Evolutionary conservation across 1,139 yeast genomes (phyloP).

Genomic region (Yamadazyma blattariae): DNA sequence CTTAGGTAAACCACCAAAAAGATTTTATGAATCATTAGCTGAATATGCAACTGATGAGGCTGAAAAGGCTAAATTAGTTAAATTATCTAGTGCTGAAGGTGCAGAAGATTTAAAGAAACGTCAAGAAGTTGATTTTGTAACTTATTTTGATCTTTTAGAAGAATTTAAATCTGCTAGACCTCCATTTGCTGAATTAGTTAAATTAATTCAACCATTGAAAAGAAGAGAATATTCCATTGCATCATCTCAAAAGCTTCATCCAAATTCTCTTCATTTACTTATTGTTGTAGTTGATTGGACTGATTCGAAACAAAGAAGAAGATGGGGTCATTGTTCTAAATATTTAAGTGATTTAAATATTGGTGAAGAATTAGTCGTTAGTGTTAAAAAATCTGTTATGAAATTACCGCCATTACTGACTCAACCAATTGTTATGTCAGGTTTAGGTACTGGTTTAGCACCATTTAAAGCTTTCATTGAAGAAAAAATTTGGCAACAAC

Average conservation of each 20-base stretch:
- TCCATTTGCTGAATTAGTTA: constrained; percentile 64
- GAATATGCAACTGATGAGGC: constrained; percentile 67
- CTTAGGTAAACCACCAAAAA: constrained; percentile 94
- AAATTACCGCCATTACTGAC: constrained; percentile 84
- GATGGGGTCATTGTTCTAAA: constrained; percentile 95
- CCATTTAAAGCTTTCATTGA: constrained; percentile 98
- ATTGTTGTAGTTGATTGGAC: constrained; percentile 97
- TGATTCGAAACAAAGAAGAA: constrained; percentile 78
- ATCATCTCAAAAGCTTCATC: constrained; percentile 89
- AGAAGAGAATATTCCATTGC: constrained; percentile 99
- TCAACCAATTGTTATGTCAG: constrained; percentile 95
- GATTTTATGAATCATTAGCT: constrained; percentile 83
- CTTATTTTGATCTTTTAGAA: constrained; percentile 78
- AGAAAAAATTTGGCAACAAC: constrained; percentile 91
- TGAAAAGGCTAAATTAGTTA: constrained; percentile 61
- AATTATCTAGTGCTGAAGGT: constrained; percentile 74
- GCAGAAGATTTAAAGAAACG: constrained; percentile 82
- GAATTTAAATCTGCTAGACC: constrained; percentile 87
- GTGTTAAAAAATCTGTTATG: constrained; percentile 97
- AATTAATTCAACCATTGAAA: constrained; percentile 80
- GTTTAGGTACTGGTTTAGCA: constrained; percentile 97
- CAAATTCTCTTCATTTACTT: constrained; percentile 85
- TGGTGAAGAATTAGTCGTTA: constrained; percentile 87
- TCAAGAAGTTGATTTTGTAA: constrained; percentile 79
- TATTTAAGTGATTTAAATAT: constrained; percentile 73